Conservation (phyloP, 2,329 filamentous ascomycete genomes). For the Aspergillus sojae region DNA sequence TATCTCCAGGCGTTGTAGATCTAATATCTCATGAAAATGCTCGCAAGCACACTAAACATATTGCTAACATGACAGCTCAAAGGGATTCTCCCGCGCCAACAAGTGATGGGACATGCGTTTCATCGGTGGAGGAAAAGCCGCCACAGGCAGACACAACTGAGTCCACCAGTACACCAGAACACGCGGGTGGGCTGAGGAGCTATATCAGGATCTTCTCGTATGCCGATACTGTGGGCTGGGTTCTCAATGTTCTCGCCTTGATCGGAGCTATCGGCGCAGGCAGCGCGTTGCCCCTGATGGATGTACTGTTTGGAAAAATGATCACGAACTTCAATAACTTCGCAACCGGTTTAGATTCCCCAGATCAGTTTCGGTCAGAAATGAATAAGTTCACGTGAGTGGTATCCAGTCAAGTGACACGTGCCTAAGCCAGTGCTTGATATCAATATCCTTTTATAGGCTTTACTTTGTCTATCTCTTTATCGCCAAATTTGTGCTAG, state of each 20-base stretch:
- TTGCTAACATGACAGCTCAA: background rate
- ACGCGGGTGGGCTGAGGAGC: background rate
- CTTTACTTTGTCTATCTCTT: conserved; percentile 10
- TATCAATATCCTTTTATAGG: background rate
- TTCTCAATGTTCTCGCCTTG: conserved; percentile 8
- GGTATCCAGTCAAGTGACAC: no score
- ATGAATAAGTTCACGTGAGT: conserved; percentile 8
- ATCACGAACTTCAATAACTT: conserved; percentile 4
- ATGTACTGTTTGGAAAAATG: conserved; percentile 6
- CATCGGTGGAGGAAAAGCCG: background rate
- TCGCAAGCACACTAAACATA: background rate
- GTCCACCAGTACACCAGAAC: background rate
- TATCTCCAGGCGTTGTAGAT: background rate
- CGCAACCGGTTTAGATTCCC: background rate
- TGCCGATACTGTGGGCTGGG: conserved; percentile 2
- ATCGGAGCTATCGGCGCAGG: conserved; percentile 8
- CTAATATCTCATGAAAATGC: background rate
- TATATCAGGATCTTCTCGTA: conserved; percentile 3
- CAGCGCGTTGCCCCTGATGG: conserved; percentile 5
- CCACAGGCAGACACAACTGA: background rate
- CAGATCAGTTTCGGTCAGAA: background rate
- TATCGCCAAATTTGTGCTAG: conserved; percentile 4
- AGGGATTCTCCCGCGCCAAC: background rate
- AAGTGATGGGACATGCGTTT: background rate
- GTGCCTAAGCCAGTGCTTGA: background rate